Evolutionary conservation across 2,329 filamentous ascomycete species (phyloP), one percentile per base, ranked within the genome.

Genomic region (Fusarium lyarnte): DNA sequence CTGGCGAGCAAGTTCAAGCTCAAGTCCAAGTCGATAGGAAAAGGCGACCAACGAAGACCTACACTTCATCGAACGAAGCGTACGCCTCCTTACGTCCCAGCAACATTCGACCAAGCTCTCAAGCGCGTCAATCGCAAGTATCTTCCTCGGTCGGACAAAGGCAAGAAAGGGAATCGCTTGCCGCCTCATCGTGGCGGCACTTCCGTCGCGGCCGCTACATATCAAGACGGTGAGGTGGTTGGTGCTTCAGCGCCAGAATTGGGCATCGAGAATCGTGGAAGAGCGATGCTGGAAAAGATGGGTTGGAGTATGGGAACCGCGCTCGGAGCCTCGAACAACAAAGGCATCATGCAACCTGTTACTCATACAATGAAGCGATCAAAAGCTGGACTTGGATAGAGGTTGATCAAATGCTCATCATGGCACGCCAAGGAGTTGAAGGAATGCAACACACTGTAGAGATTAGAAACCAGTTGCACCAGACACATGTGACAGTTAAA

Each of bases 241-340:
- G 96, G 95, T 52, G 94, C 89, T 4, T 89, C 90, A 52, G 95
- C 95, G 4, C 93, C 94, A 16, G 95, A 97, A 80, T 87, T 99
- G 36, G 93, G 93, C 2, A 85, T 86, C 8, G 93, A 92, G 58
- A 98, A 97, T 79, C 94, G 90, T 74, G 96, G 96, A 16, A 89
- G 94, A 55, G 90, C 90, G 6, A 93, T 99, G 90, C 83, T 99
- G 72, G 94, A 97, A 83, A 98, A 96, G 83, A 98, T 98, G 96
- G 96, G 96, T 7, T 99, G 96, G 95, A 93, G 89, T 69, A 92
- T 87, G 58, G 96, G 96, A 9, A 97, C 92, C 78, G 93, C 93
- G 3, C 87, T 99, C 2, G 96, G 96, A 58, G 90, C 93, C 16
- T 79, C 85, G 3, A 91, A 97, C 71, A 97, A 97, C 80, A 93